A percentile compares a stretch with the other conserved stretches of the same genome.
Evolutionary conservation across 2,329 filamentous ascomycete species (phyloP).

Genomic region (Lecanicillium sp.): DNA sequence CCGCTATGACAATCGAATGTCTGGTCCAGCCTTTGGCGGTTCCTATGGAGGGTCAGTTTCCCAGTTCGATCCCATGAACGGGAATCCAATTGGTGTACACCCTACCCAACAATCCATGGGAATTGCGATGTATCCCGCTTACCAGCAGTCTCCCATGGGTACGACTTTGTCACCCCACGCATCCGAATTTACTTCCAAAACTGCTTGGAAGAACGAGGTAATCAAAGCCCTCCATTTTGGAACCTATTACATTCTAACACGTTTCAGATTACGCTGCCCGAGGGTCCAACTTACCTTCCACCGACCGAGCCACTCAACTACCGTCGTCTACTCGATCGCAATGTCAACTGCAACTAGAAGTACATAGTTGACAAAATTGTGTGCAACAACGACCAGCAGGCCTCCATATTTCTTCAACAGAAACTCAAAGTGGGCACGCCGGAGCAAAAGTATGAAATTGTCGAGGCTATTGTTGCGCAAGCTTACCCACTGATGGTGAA

Average conservation of each 20-base stretch:
- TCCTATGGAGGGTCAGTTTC: slow-evolving; percentile 25
- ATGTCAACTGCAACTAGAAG: slow-evolving; percentile 97
- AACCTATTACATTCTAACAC: slow-evolving; percentile 10
- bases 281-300: slow-evolving; percentile 71
- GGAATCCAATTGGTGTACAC: no score
- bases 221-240: slow-evolving; percentile 12
- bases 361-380: slow-evolving; percentile 99
- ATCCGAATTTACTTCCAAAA: slow-evolving; percentile 60
- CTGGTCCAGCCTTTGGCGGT: slow-evolving; percentile 22
- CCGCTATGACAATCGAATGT: slow-evolving; percentile 39
- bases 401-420: slow-evolving; percentile 96
- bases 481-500: slow-evolving; percentile 97
- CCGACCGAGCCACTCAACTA: slow-evolving; percentile 94
- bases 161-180: slow-evolving; percentile 66
- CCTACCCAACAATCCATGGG: slow-evolving; percentile 16
- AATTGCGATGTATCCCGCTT: slow-evolving; percentile 38
- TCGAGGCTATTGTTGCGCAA: slow-evolving; percentile 90
- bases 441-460: slow-evolving; percentile 95
- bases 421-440: slow-evolving; percentile 94
- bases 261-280: slow-evolving; percentile 37
- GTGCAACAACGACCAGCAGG: slow-evolving; percentile 97
- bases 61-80: slow-evolving; percentile 22
- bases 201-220: slow-evolving; percentile 50
- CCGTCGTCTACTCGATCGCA: slow-evolving; percentile 86
- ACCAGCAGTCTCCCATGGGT: slow-evolving; percentile 50